phyloP scores from a whole-genome alignment of 1,284 basidiomycete species.

The Limonomyces culmigenus region DNA sequence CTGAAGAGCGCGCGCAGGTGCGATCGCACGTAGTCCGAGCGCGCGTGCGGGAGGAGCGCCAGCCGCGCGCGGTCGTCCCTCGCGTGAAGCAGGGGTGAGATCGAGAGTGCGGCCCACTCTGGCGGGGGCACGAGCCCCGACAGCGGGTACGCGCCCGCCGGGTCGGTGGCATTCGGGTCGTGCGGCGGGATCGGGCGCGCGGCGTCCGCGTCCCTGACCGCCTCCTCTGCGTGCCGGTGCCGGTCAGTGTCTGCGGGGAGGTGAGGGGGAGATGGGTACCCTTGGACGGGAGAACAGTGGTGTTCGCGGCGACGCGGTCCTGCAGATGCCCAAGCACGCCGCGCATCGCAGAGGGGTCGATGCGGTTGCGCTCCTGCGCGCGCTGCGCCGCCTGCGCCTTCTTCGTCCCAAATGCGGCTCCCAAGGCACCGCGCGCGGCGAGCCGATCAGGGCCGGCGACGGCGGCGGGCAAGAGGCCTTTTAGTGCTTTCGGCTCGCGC shows the following conservation, averaged over 20 bases:
- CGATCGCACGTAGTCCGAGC: conserved; percentile 52
- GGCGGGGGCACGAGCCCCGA: conserved; percentile 59
- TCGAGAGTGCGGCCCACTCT: conserved; percentile 54
- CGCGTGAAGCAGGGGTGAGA: conserved; percentile 35
- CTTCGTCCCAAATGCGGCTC: conserved; percentile 84
- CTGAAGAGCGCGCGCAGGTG: conserved; percentile 31
- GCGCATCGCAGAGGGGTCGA: conserved; percentile 76
- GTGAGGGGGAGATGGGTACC: conserved; percentile 23
- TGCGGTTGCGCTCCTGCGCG: conserved; percentile 72
- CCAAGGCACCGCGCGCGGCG: conserved; percentile 61
- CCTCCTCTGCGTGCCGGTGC: conserved; percentile 30
- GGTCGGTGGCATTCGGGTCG: conserved; percentile 42
- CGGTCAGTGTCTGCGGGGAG: conserved; percentile 3
- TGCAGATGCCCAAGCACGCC: conserved; percentile 65
- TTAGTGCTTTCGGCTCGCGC: conserved; percentile 70
- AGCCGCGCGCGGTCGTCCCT: conserved; percentile 29
- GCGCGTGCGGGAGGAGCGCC: conserved; percentile 39
- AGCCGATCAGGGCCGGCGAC: conserved; percentile 36
- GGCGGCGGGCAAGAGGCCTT: conserved; percentile 39
- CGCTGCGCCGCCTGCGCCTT: conserved; percentile 78
- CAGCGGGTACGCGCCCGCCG: conserved; percentile 62
- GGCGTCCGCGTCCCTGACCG: conserved; percentile 40
- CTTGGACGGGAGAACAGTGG: conserved; percentile 44
- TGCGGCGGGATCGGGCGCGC: conserved; percentile 63
- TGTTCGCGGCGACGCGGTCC: conserved; percentile 61